phyloP scores from a whole-genome alignment of 2,329 filamentous ascomycete species.

The Trichoderma citrinoviride region DNA sequence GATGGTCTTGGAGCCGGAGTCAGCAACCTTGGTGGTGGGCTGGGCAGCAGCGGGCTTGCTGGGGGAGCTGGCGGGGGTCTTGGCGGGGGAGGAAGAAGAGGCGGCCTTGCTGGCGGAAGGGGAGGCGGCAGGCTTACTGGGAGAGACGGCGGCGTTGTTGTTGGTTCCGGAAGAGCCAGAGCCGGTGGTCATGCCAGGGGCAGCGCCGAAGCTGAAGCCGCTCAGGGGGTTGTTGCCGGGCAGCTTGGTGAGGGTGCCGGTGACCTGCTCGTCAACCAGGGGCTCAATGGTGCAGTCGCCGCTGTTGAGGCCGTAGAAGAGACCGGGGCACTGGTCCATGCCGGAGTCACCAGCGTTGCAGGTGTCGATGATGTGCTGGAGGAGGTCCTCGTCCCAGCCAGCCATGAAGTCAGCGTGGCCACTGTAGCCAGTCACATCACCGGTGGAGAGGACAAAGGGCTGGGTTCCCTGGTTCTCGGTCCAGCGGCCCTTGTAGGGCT shows the following conservation, averaged over 20 bases:
- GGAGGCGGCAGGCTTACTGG: neutral
- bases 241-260: constrained; percentile 45
- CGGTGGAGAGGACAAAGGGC: constrained; percentile 68
- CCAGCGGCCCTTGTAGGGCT: constrained; percentile 52
- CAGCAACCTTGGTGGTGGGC: neutral
- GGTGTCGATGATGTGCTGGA: constrained; percentile 65
- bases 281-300: constrained; percentile 51
- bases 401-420: constrained; percentile 72
- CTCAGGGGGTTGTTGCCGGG: constrained; percentile 56
- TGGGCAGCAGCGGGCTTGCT: neutral
- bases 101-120: neutral
- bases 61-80: neutral
- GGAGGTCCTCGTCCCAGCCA: constrained; percentile 64
- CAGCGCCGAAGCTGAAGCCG: constrained; percentile 47
- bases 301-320: constrained; percentile 53
- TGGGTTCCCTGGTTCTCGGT: constrained; percentile 51
- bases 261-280: constrained; percentile 46
- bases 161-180: neutral
- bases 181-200: neutral
- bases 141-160: neutral
- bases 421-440: constrained; percentile 68
- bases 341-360: constrained; percentile 60
- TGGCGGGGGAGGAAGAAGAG: neutral
- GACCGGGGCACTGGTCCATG: constrained; percentile 61
- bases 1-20: constrained; percentile 1